A percentile compares a stretch with the other conserved stretches of the same genome.
phyloP scores from a whole-genome alignment of 768 basidiomycete genomes.

The Boletus eberwhitei region DNA sequence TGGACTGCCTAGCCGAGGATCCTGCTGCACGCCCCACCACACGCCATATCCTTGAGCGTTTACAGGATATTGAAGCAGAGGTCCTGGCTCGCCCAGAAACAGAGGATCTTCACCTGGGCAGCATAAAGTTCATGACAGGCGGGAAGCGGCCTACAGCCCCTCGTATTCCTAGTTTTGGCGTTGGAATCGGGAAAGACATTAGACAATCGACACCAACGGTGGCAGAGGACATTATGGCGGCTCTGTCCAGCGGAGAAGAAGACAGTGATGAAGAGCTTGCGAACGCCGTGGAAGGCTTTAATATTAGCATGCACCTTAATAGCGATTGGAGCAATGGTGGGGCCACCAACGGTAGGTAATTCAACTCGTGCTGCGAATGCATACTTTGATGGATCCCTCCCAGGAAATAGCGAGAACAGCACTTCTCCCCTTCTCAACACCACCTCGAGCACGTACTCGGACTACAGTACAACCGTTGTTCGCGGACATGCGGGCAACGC shows the following conservation, averaged over 20 bases:
- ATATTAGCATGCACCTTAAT: slow-evolving; percentile 45
- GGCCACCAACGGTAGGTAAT: slow-evolving; percentile 32
- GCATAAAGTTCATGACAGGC: slow-evolving; percentile 76
- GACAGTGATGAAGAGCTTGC: slow-evolving; percentile 65
- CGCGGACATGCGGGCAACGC: slow-evolving; percentile 43
- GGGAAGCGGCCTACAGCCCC: slow-evolving; percentile 58
- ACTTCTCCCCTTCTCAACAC: slow-evolving; percentile 54
- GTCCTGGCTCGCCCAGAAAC: slow-evolving; percentile 67
- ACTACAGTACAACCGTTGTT: slow-evolving; percentile 72
- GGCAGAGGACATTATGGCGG: slow-evolving; percentile 34
- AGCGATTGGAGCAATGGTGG: slow-evolving; percentile 42
- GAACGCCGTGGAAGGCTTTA: slow-evolving; percentile 54
- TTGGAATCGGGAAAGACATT: slow-evolving; percentile 64
- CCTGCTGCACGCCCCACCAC: slow-evolving; percentile 73
- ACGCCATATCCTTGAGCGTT: slow-evolving; percentile 70
- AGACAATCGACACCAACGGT: slow-evolving; percentile 32
- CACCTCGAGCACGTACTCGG: slow-evolving; percentile 44
- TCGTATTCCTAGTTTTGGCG: slow-evolving; percentile 86
- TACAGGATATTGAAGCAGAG: slow-evolving; percentile 80
- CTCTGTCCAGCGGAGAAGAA: slow-evolving; percentile 45
- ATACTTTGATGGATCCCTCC: slow-evolving; percentile 12
- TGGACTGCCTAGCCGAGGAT: slow-evolving; percentile 71
- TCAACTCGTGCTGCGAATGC: slow-evolving; percentile 2
- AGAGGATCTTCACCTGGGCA: slow-evolving; percentile 77
- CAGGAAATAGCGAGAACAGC: slow-evolving; percentile 41